phyloP scores from a whole-genome alignment of 768 basidiomycete species.

The Trametes gibbosa region DNA sequence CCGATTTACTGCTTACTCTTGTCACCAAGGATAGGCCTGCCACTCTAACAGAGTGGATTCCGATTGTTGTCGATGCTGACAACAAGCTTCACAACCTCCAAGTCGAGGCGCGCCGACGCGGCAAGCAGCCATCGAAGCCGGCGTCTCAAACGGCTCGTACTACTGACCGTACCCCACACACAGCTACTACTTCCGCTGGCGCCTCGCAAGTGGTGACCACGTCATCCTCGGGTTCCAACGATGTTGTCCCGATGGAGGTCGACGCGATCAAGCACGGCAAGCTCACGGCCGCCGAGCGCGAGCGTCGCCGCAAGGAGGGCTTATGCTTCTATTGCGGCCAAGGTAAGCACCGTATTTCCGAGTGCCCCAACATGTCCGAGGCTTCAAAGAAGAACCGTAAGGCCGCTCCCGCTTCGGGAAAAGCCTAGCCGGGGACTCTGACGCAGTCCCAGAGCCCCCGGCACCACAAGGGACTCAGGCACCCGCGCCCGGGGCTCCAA shows the following conservation, averaged over 20 bases:
- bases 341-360: conserved; percentile 27
- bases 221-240: neutral
- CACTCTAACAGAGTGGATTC: conserved; percentile 4
- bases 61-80: conserved; percentile 4
- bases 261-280: conserved; percentile 24
- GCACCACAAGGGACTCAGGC: conserved; percentile 3
- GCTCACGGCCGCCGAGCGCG: conserved; percentile 29
- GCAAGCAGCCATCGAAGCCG: neutral
- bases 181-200: neutral
- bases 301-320: conserved; percentile 23
- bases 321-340: conserved; percentile 39
- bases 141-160: neutral
- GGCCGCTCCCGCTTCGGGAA: conserved; percentile 15
- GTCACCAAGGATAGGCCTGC: conserved; percentile 2
- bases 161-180: neutral
- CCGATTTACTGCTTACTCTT: conserved; percentile 24
- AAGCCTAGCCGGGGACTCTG: conserved; percentile 27
- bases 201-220: neutral
- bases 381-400: conserved; percentile 13
- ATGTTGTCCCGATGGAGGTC: conserved; percentile 20
- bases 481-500: conserved; percentile 4
- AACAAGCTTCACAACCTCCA: conserved; percentile 10
- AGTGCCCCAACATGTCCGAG: conserved; percentile 30
- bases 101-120: neutral
- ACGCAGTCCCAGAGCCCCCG: conserved; percentile 24